Percentiles rank a stretch among this genome's conserved stretches.
Evolutionary conservation across 2,329 filamentous ascomycete genomes (phyloP).

Genomic region (Colletotrichum godetiae): DNA sequence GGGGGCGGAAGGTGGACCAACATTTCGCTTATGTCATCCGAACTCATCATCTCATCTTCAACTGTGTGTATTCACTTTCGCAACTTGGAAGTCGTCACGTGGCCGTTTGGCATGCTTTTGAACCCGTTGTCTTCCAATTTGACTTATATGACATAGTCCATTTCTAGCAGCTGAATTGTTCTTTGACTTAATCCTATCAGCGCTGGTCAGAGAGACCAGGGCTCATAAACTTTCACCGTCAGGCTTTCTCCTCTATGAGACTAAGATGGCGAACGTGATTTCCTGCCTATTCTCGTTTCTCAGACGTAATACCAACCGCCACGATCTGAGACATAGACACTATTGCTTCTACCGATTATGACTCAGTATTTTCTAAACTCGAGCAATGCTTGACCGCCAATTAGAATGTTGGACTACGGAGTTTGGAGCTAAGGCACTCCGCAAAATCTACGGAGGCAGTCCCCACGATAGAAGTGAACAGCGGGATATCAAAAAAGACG

Average conservation of each 20-base stretch:
- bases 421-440: background rate
- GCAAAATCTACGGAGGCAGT: background rate
- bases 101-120: background rate
- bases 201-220: background rate
- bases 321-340: background rate
- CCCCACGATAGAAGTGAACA: background rate
- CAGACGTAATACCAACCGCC: background rate
- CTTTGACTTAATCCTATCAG: background rate
- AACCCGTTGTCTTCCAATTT: background rate
- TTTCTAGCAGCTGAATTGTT: too few relatives aligned
- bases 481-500: background rate
- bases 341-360: background rate
- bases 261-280: too few relatives aligned
- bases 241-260: too few relatives aligned
- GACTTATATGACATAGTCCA: background rate
- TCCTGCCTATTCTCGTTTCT: too few relatives aligned
- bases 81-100: background rate
- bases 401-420: background rate
- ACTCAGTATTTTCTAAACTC: background rate
- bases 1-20: background rate
- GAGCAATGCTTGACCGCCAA: background rate
- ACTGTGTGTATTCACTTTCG: background rate
- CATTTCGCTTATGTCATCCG: slow-evolving; percentile 3
- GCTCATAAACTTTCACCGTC: background rate
- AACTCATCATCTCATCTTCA: background rate